Evolutionary conservation across 1,139 yeast genomes (phyloP), one percentile per base, ranked within the genome.

Genomic region (Candida albicans): DNA sequence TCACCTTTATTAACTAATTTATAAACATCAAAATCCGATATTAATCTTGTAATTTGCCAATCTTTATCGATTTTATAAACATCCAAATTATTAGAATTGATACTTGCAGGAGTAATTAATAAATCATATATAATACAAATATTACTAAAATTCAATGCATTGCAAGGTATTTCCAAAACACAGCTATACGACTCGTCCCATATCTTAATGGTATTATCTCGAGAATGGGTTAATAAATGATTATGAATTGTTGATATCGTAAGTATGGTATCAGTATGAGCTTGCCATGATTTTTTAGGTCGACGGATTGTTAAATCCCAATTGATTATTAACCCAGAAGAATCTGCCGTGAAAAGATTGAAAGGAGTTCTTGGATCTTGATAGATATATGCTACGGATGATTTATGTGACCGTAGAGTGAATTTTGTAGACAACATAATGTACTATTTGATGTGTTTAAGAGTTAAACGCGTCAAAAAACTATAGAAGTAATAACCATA

Each of bases 101-200:
- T 56, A 0, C 84, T 72, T 13, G 80, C 76, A 0, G 87, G 84
- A 0, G 84, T 72, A 6, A 78, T 54, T 32, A 81, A 51, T 35
- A 50, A 40, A 4, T 52, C 52, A 8, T 64, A 58, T 1, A 47
- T 44, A 6, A 67, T 52, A 15, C 61, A 75, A 26, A 81, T 74
- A 52, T 81, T 81, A 47, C 82, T 68, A 53, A 77, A 82, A 54
- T 81, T 81, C 50, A 81, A 61, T 1, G 81, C 59, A 55, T 82
- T 82, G 15, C 79, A 78, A 0, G 86, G 85, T 12, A 53, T 36
- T 28, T 50, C 48, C 11, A 55, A 45, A 10, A 30, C 12, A 33
- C 37, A 33, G 9, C 40, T n/a, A 11, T 31, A 37, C 4, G 27
- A n/a, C 40, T 34, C 37, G 30, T 63, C 54, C 86, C 86, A 81